Conservation (phyloP, 495 filamentous ascomycete genomes). For the Jackrogersella minutella region DNA sequence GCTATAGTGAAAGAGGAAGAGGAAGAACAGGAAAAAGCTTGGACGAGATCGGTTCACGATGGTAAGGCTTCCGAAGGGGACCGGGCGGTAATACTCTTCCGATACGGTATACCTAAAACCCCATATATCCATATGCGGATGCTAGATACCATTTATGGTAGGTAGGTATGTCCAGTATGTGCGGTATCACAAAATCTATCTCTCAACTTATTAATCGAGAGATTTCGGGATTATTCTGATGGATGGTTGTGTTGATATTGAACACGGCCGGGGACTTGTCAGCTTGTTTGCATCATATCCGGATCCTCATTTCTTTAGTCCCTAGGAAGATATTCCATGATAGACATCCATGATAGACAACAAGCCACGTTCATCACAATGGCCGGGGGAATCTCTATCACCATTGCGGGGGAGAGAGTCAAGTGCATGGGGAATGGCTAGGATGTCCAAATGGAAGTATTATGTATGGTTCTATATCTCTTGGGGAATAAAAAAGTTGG, state of each 20-base stretch:
- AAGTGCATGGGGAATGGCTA: slow-evolving; percentile 10
- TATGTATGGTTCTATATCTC: neutral
- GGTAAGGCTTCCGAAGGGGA: slow-evolving; percentile 2
- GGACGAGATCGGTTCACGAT: slow-evolving; percentile 5
- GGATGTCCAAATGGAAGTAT: neutral
- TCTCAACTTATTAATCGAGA: neutral
- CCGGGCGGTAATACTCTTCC: slow-evolving; percentile 4
- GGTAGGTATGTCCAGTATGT: neutral
- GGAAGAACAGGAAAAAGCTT: neutral
- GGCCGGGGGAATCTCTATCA: slow-evolving; percentile 4
- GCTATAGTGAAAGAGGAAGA: slow-evolving; percentile 2
- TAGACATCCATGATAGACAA: too few relatives aligned
- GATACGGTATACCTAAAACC: neutral
- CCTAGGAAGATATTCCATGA: too few relatives aligned
- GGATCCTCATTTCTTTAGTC: slow-evolving; percentile 4
- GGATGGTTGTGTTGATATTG: neutral
- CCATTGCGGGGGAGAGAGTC: slow-evolving; percentile 35
- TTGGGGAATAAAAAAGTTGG: slow-evolving; percentile 30
- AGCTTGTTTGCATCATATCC: slow-evolving; percentile 8
- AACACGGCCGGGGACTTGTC: neutral
- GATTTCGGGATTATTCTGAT: too few relatives aligned
- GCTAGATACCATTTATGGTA: neutral
- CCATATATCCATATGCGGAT: neutral
- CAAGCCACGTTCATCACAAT: neutral
- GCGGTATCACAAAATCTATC: neutral